A percentile compares a stretch with the other conserved stretches of the same genome.
Conservation (phyloP, 202 grass and related monocot genomes). For the Hordeum pubiflorum region DNA sequence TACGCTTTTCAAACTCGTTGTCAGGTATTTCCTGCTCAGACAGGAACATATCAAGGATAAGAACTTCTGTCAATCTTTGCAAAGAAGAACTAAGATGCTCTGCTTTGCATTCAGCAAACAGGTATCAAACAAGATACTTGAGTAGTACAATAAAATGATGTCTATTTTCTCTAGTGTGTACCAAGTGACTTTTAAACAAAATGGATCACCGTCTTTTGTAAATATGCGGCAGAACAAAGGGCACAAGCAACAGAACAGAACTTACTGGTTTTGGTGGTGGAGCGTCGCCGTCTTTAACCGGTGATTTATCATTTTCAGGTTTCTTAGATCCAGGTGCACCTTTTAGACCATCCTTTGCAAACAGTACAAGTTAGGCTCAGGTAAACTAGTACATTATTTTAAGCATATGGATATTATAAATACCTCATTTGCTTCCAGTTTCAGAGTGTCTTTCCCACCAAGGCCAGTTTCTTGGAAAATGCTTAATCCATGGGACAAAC, state of each 20-base stretch:
- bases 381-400: background rate
- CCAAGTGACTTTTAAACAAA: background rate
- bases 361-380: constrained; percentile 8
- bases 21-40: constrained; percentile 73
- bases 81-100: background rate
- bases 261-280: constrained; percentile 59
- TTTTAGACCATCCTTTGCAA: constrained; percentile 52
- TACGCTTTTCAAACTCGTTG: constrained; percentile 96
- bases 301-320: constrained; percentile 45
- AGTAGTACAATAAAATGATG: background rate
- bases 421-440: constrained; percentile 77
- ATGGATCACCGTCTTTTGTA: background rate
- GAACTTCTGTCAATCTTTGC: background rate
- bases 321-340: constrained; percentile 44
- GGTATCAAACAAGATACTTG: background rate
- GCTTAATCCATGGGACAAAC: constrained; percentile 80
- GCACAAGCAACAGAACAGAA: background rate
- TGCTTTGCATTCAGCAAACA: background rate
- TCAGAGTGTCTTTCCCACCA: constrained; percentile 74
- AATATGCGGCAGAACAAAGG: background rate
- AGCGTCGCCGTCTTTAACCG: constrained; percentile 37
- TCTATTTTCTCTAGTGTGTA: background rate
- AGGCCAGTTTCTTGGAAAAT: constrained; percentile 74
- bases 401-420: background rate
- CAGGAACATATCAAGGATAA: background rate